Conservation (phyloP, 176 grass and related monocot genomes). For the Canna indica region DNA sequence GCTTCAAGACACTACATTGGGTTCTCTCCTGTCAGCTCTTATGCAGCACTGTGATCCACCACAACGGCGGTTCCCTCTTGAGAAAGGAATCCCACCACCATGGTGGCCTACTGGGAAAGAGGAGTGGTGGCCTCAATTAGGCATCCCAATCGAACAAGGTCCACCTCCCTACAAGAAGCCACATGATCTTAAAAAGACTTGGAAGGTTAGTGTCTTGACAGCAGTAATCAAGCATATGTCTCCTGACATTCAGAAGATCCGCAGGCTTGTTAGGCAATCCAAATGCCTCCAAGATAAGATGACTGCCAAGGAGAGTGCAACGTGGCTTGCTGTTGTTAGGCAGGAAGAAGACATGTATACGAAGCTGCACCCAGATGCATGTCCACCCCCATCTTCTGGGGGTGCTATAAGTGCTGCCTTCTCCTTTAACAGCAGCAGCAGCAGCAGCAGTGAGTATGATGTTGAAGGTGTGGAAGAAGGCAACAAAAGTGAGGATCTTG, state of each 20-base stretch:
- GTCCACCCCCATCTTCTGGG: constrained; percentile 15
- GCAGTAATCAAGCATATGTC: constrained; percentile 91
- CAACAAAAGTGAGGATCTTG: constrained; percentile 27
- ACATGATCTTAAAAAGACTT: constrained; percentile 90
- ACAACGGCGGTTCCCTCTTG: constrained; percentile 76
- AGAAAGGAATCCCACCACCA: constrained; percentile 62
- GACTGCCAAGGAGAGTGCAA: constrained; percentile 81
- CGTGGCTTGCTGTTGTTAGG: constrained; percentile 70
- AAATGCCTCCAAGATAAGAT: constrained; percentile 97
- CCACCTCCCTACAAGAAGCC: constrained; percentile 88
- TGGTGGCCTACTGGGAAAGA: constrained; percentile 68
- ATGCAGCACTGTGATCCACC: constrained; percentile 96
- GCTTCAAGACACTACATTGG: constrained; percentile 90
- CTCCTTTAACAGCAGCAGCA: constrained; percentile 34
- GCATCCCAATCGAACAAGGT: constrained; percentile 41
- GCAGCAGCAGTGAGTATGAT: constrained; percentile 50
- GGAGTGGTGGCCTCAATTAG: constrained; percentile 56
- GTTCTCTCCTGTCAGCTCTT: constrained; percentile 67
- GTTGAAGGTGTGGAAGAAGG: constrained; percentile 34
- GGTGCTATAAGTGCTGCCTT: constrained; percentile 8
- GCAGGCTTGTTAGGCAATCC: constrained; percentile 67
- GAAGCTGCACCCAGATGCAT: constrained; percentile 42
- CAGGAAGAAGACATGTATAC: constrained; percentile 70
- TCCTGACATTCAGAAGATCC: constrained; percentile 79
- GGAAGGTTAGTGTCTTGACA: constrained; percentile 85